phyloP scores from a whole-genome alignment of 2,329 filamentous ascomycete species.

The Colletotrichum musae region DNA sequence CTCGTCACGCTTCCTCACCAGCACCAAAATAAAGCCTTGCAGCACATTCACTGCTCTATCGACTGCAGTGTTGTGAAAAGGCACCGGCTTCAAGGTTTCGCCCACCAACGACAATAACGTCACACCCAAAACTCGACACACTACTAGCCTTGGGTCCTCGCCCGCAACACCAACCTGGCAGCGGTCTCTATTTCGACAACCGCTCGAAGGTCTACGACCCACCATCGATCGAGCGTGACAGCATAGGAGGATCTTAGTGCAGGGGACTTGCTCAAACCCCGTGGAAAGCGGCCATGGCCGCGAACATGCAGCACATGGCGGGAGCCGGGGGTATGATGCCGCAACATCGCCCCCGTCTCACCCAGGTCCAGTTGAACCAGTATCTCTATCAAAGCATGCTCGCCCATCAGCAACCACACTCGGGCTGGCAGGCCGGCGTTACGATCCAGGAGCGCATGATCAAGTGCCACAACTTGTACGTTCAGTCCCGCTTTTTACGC shows the following conservation, averaged over 20 bases:
- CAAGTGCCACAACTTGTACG: constrained; percentile 61
- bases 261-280: constrained; percentile 39
- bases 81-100: no score
- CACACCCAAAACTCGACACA: no score
- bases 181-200: constrained; percentile 20
- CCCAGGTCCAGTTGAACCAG: constrained; percentile 52
- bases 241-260: constrained; percentile 6
- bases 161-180: background rate
- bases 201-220: constrained; percentile 18
- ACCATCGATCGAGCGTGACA: constrained; percentile 30
- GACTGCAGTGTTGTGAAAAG: no score
- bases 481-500: constrained; percentile 1
- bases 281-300: constrained; percentile 68
- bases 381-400: constrained; percentile 58
- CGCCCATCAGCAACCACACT: constrained; percentile 49
- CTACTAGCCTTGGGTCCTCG: no score
- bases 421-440: constrained; percentile 58
- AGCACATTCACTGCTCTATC: no score
- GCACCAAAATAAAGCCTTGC: background rate
- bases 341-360: constrained; percentile 55
- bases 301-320: constrained; percentile 72
- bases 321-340: constrained; percentile 61
- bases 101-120: no score
- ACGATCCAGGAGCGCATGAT: constrained; percentile 57
- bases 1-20: constrained; percentile 5